Conservation (phyloP, 2,329 filamentous ascomycete genomes). For the Cladophialophora bantiana region DNA sequence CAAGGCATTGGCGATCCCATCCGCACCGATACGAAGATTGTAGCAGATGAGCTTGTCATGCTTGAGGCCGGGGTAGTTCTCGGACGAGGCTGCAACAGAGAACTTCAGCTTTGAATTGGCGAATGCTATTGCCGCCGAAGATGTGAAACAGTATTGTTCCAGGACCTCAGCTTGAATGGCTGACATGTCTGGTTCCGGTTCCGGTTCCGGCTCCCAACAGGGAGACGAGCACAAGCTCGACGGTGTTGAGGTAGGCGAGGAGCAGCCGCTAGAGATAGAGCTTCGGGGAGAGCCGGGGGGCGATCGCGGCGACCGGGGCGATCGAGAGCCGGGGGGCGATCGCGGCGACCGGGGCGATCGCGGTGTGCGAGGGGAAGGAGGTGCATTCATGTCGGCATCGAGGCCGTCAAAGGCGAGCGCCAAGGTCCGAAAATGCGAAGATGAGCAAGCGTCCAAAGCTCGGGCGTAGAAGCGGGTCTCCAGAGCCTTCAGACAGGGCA, state of each 20-base stretch:
- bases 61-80: slow-evolving; percentile 32
- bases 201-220: slow-evolving; percentile 15
- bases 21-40: slow-evolving; percentile 34
- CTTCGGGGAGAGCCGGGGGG: slow-evolving; percentile 28
- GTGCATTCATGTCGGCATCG: slow-evolving; percentile 36
- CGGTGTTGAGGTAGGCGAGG: slow-evolving; percentile 20
- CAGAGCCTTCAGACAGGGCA: slow-evolving; percentile 31
- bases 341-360: slow-evolving; percentile 16
- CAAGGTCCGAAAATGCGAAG: slow-evolving; percentile 34
- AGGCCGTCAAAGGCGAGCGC: slow-evolving; percentile 34
- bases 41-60: slow-evolving; percentile 37
- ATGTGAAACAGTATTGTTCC: slow-evolving; percentile 35
- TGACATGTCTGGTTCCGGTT: slow-evolving; percentile 31
- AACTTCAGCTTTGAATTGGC: slow-evolving; percentile 35
- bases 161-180: slow-evolving; percentile 33
- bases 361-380: slow-evolving; percentile 31
- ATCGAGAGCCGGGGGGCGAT: slow-evolving; percentile 26
- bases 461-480: slow-evolving; percentile 38
- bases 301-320: slow-evolving; percentile 26
- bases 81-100: slow-evolving; percentile 33
- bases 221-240: slow-evolving; percentile 16
- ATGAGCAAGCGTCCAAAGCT: slow-evolving; percentile 30
- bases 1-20: slow-evolving; percentile 30
- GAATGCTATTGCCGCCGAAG: slow-evolving; percentile 33
- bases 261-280: slow-evolving; percentile 28